Percentiles rank a stretch among this genome's conserved stretches.
Conservation (phyloP, 108 stramenopile genomes). For the Cyclotella atomus region DNA sequence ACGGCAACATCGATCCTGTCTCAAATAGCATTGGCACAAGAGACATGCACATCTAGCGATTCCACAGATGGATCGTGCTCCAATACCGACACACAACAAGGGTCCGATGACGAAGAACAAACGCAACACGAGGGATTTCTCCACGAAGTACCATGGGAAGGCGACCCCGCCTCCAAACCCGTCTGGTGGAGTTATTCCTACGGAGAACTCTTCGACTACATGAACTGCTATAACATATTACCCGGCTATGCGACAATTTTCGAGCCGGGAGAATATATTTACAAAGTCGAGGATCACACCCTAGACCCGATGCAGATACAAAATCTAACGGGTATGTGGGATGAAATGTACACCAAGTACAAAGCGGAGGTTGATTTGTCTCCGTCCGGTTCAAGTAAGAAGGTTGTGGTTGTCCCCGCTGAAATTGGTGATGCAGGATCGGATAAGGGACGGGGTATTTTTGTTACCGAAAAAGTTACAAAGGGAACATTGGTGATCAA, state of each 20-base stretch:
- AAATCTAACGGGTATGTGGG: slow-evolving; percentile 14
- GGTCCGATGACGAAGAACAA: neutral
- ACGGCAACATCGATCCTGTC: neutral
- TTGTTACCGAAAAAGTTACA: slow-evolving; percentile 29
- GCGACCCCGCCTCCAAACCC: slow-evolving; percentile 10
- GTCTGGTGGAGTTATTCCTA: slow-evolving; percentile 46
- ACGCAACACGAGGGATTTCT: neutral
- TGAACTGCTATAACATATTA: slow-evolving; percentile 22
- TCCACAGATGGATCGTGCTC: neutral
- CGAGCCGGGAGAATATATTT: neutral
- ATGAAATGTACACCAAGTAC: slow-evolving; percentile 26
- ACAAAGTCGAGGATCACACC: slow-evolving; percentile 6
- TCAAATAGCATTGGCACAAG: neutral
- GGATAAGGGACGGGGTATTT: slow-evolving; percentile 35
- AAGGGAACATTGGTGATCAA: slow-evolving; percentile 34
- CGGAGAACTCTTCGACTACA: slow-evolving; percentile 31
- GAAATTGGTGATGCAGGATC: slow-evolving; percentile 38
- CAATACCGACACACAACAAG: neutral
- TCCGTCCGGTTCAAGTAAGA: slow-evolving; percentile 15
- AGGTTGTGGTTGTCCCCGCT: slow-evolving; percentile 20
- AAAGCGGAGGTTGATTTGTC: slow-evolving; percentile 30
- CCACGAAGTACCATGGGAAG: slow-evolving; percentile 1
- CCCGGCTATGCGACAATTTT: slow-evolving; percentile 22
- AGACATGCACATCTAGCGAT: neutral
- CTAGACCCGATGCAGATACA: slow-evolving; percentile 5